Percentiles rank a stretch among this genome's conserved stretches.
These are phyloP conservation scores for Malbranchea zuffiana DNA, from an alignment of 2,329 filamentous ascomycete species.

Conservation along the genomic window DNA sequence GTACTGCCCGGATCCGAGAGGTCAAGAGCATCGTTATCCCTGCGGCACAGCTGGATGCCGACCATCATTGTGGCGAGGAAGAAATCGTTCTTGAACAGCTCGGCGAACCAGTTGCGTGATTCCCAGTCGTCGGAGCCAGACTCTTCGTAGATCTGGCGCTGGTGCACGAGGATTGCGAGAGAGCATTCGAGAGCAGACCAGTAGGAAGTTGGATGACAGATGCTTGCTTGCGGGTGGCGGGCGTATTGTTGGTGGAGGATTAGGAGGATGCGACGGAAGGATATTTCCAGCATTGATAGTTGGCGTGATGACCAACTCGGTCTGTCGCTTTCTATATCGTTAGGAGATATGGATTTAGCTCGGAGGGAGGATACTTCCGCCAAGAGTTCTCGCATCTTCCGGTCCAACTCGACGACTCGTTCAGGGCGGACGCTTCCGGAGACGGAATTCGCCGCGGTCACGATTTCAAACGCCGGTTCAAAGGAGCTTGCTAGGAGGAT, in stretches of 20 bases:
- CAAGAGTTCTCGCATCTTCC: slow-evolving; percentile 12
- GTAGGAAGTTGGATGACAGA: slow-evolving; percentile 21
- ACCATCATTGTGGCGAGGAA: slow-evolving; percentile 16
- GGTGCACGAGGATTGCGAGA: slow-evolving; percentile 22
- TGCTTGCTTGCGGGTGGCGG: slow-evolving; percentile 15
- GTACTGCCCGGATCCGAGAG: neutral
- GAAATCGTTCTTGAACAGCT: slow-evolving; percentile 17
- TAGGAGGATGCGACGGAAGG: slow-evolving; percentile 21
- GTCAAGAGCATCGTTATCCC: slow-evolving; percentile 10
- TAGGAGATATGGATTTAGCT: neutral
- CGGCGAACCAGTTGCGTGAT: slow-evolving; percentile 14
- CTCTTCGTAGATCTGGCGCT: slow-evolving; percentile 19
- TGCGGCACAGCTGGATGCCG: slow-evolving; percentile 14
- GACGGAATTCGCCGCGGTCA: slow-evolving; percentile 14
- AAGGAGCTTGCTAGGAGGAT: slow-evolving; percentile 21
- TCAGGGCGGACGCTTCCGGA: slow-evolving; percentile 11
- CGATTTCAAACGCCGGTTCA: slow-evolving; percentile 11
- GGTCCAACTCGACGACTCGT: slow-evolving; percentile 12
- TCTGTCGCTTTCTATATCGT: slow-evolving; percentile 4
- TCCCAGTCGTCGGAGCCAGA: slow-evolving; percentile 3
- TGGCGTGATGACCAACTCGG: slow-evolving; percentile 13
- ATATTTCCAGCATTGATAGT: slow-evolving; percentile 19
- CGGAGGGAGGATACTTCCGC: slow-evolving; percentile 8
- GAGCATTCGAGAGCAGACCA: slow-evolving; percentile 25
- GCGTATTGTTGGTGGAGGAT: slow-evolving; percentile 22